Evolutionary conservation across 2,329 filamentous ascomycete species (phyloP).

Genomic region (Hysterium pulicare): DNA sequence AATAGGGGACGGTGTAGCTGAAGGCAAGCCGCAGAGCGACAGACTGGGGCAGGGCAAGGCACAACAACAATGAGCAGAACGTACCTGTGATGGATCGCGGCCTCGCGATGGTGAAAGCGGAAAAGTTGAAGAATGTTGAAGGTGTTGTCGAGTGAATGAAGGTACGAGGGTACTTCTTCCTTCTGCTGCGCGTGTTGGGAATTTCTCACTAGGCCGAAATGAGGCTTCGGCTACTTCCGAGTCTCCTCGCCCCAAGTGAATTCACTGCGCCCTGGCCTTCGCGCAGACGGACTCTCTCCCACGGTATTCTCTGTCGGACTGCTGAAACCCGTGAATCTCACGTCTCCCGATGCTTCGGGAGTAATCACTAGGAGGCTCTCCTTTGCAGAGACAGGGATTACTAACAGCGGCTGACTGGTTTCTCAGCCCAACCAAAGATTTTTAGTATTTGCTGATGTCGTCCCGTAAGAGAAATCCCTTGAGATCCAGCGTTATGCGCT

Average conservation of each 20-base stretch:
- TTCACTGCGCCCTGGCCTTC: background rate
- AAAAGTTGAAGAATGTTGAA: constrained; percentile 21
- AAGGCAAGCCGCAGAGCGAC: constrained; percentile 17
- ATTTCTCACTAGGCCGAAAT: constrained; percentile 23
- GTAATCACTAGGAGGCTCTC: constrained; percentile 11
- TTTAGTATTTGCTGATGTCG: constrained; percentile 1
- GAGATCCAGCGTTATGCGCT: constrained; percentile 4
- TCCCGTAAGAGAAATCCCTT: constrained; percentile 1
- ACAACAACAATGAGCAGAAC: constrained; percentile 14
- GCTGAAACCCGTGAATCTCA: constrained; percentile 28
- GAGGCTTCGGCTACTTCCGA: constrained; percentile 20
- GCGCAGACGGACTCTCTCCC: background rate
- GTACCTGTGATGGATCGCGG: constrained; percentile 28
- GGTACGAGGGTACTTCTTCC: constrained; percentile 36
- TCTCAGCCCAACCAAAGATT: background rate
- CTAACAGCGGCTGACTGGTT: constrained; percentile 10
- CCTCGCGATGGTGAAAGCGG: constrained; percentile 20
- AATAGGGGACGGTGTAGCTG: constrained; percentile 33
- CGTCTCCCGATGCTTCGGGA: constrained; percentile 15
- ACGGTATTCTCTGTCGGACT: constrained; percentile 11
- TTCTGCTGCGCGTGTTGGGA: constrained; percentile 35
- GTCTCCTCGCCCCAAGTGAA: constrained; percentile 5
- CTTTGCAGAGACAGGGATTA: constrained; percentile 13
- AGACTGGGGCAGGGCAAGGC: constrained; percentile 18
- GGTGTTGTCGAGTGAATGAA: constrained; percentile 16